Evolutionary conservation across 345 rosid genomes (phyloP), one percentile per base, ranked within the genome.

Genomic region (Eucalyptus curtisii): DNA sequence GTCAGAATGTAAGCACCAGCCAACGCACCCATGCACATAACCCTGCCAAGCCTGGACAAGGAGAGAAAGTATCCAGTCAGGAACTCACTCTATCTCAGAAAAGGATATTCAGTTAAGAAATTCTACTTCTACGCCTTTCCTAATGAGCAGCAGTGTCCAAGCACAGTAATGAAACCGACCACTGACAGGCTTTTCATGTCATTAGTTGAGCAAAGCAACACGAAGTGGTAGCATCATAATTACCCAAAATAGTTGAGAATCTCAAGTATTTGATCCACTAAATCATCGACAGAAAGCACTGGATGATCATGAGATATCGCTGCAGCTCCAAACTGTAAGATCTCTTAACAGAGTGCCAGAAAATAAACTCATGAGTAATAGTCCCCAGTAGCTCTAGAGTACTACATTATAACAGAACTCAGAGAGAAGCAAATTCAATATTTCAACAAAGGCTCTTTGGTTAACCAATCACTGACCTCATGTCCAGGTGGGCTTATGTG

Each of bases 401-500:
- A 87, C 7, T 31, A 57, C 27, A 86, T 53, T 24, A 90, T 57
- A 88, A 45, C 80, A 87, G 33, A 82, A 64, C 86, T 88, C 31
- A 30, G 85, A 89, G 24, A 20, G 89, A 66, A 55, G 49, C 47
- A 87, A 85, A 17, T 88, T 48, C 90, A 48, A 19, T 61, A 68
- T 86, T 13, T 61, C 2, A 44, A 61, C 14, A 88, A 88, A 88
- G 7, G 66, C 27, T 84, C 84, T 71, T 44, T 90, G 89, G 91
- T 85, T 85, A 88, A 91, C 89, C 89, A 91, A 89, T 88, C 87
- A 91, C 97, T 87, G 89, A 96, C 99, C 98, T 96, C 99, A 90
- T 96, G 99, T 71, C 99, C 99, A 42, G 98, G 98, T n/a, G 99
- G 99, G 89, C 96, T 94, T 59, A 97, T 95, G 90, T 96, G 99